phyloP scores from a whole-genome alignment of 257 asterid genomes.

The Ligustrum vulgare region DNA sequence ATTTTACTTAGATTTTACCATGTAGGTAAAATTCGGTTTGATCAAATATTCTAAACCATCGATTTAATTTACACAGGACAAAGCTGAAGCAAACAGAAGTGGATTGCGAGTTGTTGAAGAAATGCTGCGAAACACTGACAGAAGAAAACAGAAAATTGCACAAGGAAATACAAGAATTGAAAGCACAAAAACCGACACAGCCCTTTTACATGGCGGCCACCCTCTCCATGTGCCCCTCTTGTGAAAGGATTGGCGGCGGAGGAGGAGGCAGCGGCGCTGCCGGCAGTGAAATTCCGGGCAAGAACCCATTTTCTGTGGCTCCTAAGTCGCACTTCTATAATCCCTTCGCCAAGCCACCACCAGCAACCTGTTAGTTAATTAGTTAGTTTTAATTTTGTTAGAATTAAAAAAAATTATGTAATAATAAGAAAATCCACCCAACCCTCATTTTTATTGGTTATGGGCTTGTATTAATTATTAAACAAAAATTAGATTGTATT shows the following conservation, averaged over 20 bases:
- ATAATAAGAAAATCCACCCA: background rate
- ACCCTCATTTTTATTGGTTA: conserved; percentile 32
- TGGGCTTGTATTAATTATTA: conserved; percentile 30
- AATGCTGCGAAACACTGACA: conserved; percentile 24
- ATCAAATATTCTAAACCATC: background rate
- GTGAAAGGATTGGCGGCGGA: conserved; percentile 34
- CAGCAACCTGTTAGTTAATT: conserved; percentile 46
- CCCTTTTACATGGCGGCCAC: conserved; percentile 21
- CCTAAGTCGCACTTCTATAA: conserved; percentile 43
- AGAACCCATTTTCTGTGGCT: conserved; percentile 38
- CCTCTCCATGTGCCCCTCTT: conserved; percentile 17
- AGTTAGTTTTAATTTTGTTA: background rate
- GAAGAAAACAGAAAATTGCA: conserved; percentile 30
- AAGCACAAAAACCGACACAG: conserved; percentile 22
- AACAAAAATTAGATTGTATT: background rate
- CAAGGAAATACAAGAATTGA: conserved; percentile 33
- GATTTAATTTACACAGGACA: conserved; percentile 22
- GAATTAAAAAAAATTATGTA: background rate
- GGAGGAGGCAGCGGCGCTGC: background rate
- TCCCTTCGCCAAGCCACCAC: conserved; percentile 39
- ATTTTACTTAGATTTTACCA: too few species aligned
- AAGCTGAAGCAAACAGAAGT: conserved; percentile 39
- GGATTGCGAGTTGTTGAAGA: conserved; percentile 29
- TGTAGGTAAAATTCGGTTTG: background rate
- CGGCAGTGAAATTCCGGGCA: conserved; percentile 33